These are phyloP conservation scores for Luzula sylvatica DNA, from an alignment of 176 grass and related monocot species.

Conservation along the genomic window DNA sequence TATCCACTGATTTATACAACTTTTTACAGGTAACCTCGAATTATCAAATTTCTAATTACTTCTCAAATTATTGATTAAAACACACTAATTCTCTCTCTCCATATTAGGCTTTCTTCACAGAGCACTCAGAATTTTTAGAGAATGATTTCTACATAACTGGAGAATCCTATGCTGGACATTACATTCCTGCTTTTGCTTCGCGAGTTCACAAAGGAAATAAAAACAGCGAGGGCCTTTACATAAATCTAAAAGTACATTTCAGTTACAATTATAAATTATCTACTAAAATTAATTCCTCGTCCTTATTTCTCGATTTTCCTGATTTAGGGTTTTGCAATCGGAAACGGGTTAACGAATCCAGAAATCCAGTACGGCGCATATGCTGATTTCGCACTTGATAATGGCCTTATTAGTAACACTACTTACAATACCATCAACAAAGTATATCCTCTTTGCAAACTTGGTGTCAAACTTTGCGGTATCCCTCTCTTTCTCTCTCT, in stretches of 20 bases:
- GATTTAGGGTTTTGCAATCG: constrained; percentile 40
- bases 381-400: constrained; percentile 47
- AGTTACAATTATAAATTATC: neutral
- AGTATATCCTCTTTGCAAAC: constrained; percentile 39
- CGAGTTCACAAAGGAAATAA: constrained; percentile 44
- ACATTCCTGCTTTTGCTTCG: constrained; percentile 45
- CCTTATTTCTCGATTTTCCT: neutral
- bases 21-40: constrained; percentile 35
- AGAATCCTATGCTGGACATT: constrained; percentile 51
- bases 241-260: constrained; percentile 40
- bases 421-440: constrained; percentile 35
- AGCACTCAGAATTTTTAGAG: constrained; percentile 30
- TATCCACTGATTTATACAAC: constrained; percentile 40
- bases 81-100: neutral
- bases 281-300: neutral
- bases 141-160: constrained; percentile 57
- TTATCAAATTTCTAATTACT: constrained; percentile 5
- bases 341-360: constrained; percentile 42
- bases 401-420: constrained; percentile 32
- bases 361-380: constrained; percentile 47
- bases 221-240: constrained; percentile 28
- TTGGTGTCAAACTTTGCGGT: constrained; percentile 41
- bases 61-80: neutral
- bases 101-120: constrained; percentile 35
- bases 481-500: too few relatives aligned